A percentile compares a stretch with the other conserved stretches of the same genome.
Evolutionary conservation across 495 filamentous ascomycete genomes (phyloP).

Genomic region (Barbatosphaeria neglecta): DNA sequence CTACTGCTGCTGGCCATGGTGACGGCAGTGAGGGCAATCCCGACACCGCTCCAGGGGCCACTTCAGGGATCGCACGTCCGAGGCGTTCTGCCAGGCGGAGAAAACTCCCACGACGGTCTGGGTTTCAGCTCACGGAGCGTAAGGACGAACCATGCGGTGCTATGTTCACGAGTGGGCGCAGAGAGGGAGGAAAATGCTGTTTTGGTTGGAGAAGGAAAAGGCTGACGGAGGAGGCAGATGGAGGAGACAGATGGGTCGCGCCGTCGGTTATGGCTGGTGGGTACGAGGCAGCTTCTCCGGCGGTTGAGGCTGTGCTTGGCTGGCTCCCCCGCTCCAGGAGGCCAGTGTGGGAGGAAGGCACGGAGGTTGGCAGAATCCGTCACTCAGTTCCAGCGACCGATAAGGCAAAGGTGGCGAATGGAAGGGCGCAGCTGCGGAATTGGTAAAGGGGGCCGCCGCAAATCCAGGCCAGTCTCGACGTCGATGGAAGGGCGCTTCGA

Average conservation of each 20-base stretch:
- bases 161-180: no score
- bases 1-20: conserved; percentile 18
- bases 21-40: conserved; percentile 4
- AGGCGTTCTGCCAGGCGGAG: background rate
- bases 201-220: background rate
- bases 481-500: no score
- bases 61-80: background rate
- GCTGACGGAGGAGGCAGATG: background rate
- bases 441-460: no score
- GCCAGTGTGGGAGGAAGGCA: background rate
- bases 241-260: background rate
- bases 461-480: no score
- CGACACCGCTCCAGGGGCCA: background rate
- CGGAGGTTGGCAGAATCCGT: background rate
- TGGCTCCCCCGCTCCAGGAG: background rate
- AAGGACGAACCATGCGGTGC: background rate
- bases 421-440: background rate
- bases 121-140: background rate
- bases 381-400: background rate
- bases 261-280: background rate
- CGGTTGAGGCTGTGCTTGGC: background rate
- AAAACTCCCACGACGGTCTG: background rate
- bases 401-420: conserved; percentile 1
- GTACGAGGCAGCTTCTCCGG: background rate
- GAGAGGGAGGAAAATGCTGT: background rate